These are phyloP conservation scores for Auriscalpium orientale DNA, from an alignment of 768 basidiomycete species.

Conservation along the genomic window DNA sequence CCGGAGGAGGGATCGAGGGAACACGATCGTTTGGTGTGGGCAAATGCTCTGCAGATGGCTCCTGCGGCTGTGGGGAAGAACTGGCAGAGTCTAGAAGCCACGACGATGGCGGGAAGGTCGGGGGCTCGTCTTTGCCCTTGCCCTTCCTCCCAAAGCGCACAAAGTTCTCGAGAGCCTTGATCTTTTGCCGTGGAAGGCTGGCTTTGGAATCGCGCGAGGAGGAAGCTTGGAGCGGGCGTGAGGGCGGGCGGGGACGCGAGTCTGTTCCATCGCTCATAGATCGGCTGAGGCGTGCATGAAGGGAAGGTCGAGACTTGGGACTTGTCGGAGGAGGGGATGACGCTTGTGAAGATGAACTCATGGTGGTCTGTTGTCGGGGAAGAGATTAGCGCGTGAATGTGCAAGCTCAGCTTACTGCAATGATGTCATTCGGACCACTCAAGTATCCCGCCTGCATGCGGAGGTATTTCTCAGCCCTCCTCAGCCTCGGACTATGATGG, in stretches of 20 bases:
- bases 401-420: no score
- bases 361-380: no score
- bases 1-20: neutral
- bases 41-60: neutral
- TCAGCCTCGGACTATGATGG: no score
- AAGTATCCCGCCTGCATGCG: no score
- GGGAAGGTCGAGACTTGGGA: neutral
- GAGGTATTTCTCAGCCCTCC: no score
- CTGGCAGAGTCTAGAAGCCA: conserved; percentile 3
- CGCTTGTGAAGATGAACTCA: no score
- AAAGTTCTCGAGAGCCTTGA: conserved; percentile 11
- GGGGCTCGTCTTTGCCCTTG: neutral
- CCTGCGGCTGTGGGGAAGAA: neutral
- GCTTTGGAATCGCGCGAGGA: conserved; percentile 2
- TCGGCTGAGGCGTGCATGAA: conserved; percentile 1
- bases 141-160: conserved; percentile 14
- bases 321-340: no score
- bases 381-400: no score
- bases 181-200: conserved; percentile 6
- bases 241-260: neutral
- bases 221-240: neutral
- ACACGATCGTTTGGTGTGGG: neutral
- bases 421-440: no score
- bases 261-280: conserved; percentile 1
- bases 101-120: conserved; percentile 13